Evolutionary conservation across 1,139 yeast genomes (phyloP), one percentile per base, ranked within the genome.

Genomic region (Suhomyces bokatorum): DNA sequence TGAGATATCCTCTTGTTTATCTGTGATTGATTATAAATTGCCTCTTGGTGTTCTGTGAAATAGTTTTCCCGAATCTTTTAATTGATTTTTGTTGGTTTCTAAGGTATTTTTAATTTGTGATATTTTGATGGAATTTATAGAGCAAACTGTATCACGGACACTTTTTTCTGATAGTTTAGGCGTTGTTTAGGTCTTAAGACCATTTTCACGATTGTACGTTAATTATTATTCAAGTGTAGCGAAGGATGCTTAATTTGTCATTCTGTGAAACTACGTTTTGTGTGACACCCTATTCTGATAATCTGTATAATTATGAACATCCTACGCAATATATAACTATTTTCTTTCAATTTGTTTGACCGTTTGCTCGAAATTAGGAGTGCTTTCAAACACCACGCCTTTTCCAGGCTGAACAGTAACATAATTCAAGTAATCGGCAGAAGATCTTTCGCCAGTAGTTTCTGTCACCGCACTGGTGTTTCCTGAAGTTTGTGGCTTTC

Each of bases 391-490:
- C 10, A 58, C 62, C 2, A 74, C 73, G 0, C 59, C 61, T 40
- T 68, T 67, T 1, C 76, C 78, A 33, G 69, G 61, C 11, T 62
- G 60, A 3, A 78, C 69, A 0, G 72, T 65, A 2, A 70, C 80
- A 48, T 74, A 74, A 47, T 73, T 77, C 45, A 79, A 61, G 48
- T 69, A 76, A 50, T 78, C 83, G n/a, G 60, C 59, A 13, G 66
- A 59, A 9, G 48, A 55, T 40, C 36, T 52, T 49, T 35, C 38
- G 9, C 42, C 24, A 12, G 38, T 30, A 10, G 5, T 32, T 2
- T 26, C 13, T n/a, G 22, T 17, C 15, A 24, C 7, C 12, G 13
- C 32, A 14, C 12, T 16, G 13, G 32, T 10, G 5, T 12, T 34
- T n/a, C 12, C 10, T 13, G 33, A 13, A 16, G 20, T 28, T 10